Percentiles rank a stretch among this genome's conserved stretches.
Evolutionary conservation across 225 moss, liverwort and hornwort species (phyloP).

Genomic region (Bryum argenteum): DNA sequence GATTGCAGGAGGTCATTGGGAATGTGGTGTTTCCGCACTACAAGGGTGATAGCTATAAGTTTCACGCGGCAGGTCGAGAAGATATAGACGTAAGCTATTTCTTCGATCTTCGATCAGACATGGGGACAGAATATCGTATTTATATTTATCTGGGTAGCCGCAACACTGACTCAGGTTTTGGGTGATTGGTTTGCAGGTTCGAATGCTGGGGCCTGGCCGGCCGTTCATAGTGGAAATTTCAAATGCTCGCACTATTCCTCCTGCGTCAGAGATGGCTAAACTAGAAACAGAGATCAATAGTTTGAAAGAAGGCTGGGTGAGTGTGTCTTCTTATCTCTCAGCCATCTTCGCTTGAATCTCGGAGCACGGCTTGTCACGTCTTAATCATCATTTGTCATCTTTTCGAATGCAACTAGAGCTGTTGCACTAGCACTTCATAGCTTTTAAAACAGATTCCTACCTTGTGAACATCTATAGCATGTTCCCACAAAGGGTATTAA

Average conservation of each 20-base stretch:
- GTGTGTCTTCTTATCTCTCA: conserved; percentile 28
- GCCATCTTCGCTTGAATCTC: neutral
- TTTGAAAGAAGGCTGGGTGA: conserved; percentile 86
- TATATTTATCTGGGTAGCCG: neutral
- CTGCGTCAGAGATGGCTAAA: conserved; percentile 58
- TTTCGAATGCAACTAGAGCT: conserved; percentile 11
- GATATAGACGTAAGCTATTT: conserved; percentile 84
- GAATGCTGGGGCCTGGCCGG: conserved; percentile 93
- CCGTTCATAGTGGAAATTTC: conserved; percentile 88
- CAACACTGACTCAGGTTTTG: conserved; percentile 20
- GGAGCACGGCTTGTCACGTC: conserved; percentile 10
- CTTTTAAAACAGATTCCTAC: conserved; percentile 5
- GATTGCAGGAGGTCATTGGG: conserved; percentile 83
- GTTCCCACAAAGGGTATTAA: conserved; percentile 9
- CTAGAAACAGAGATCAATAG: conserved; percentile 74
- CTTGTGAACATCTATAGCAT: neutral
- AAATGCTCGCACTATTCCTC: conserved; percentile 82
- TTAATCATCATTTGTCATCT: conserved; percentile 4
- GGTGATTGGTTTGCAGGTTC: conserved; percentile 61
- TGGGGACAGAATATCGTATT: neutral
- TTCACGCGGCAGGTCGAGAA: conserved; percentile 97
- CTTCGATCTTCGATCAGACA: neutral
- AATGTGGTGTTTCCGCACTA: conserved; percentile 81
- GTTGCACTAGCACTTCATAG: neutral
- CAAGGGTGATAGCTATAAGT: conserved; percentile 92